Evolutionary conservation across 257 asterid species (phyloP).

Genomic region (Scutellaria minor): DNA sequence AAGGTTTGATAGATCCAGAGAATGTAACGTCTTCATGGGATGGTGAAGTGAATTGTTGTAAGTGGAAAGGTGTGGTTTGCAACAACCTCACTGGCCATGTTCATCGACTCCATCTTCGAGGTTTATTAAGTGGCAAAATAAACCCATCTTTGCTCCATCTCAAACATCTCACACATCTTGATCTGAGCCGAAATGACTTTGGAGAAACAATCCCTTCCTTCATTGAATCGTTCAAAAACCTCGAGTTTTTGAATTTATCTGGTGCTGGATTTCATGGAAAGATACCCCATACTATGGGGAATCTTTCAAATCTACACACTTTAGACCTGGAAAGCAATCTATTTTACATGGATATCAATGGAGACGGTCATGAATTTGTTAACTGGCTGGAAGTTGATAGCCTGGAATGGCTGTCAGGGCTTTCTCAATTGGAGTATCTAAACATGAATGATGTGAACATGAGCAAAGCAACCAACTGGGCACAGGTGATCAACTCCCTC

Average conservation of each 20-base stretch:
- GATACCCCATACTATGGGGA: conserved; percentile 31
- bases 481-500: conserved; percentile 33
- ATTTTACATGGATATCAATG: no score
- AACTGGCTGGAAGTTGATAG: not conserved
- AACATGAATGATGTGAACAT: conserved; percentile 25
- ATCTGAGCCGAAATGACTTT: conserved; percentile 29
- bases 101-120: conserved; percentile 24
- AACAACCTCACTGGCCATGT: conserved; percentile 27
- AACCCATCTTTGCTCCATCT: conserved; percentile 32
- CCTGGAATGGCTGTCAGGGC: conserved; percentile 38
- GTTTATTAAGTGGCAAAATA: conserved; percentile 15
- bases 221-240: conserved; percentile 24
- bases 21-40: conserved; percentile 28
- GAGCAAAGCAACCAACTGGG: conserved; percentile 26
- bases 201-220: conserved; percentile 35
- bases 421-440: conserved; percentile 27
- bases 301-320: conserved; percentile 32
- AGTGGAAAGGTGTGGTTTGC: conserved; percentile 30
- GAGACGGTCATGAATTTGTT: no score
- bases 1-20: conserved; percentile 19
- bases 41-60: conserved; percentile 32
- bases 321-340: not conserved
- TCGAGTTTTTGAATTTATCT: conserved; percentile 30
- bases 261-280: conserved; percentile 25
- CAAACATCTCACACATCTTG: conserved; percentile 39